Evolutionary conservation across 2,329 filamentous ascomycete genomes (phyloP).

Genomic region (Fusarium sp.): DNA sequence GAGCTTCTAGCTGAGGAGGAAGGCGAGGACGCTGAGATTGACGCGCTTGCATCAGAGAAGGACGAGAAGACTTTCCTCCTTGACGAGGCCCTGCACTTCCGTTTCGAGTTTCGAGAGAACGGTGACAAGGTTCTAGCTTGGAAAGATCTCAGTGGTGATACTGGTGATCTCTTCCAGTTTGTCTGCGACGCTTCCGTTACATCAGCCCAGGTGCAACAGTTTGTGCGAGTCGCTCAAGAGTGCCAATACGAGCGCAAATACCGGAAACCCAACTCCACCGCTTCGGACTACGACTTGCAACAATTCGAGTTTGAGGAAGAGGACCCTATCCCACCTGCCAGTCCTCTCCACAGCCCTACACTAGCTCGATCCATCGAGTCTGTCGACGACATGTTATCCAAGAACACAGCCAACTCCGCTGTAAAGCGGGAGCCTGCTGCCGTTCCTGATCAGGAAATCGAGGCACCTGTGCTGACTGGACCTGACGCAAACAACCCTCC

Average conservation of each 20-base stretch:
- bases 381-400: slow-evolving; percentile 69
- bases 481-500: slow-evolving; percentile 65
- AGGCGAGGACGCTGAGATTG: slow-evolving; percentile 82
- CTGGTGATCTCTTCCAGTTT: slow-evolving; percentile 97
- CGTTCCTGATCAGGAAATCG: slow-evolving; percentile 52
- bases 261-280: slow-evolving; percentile 82
- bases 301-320: slow-evolving; percentile 84
- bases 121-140: slow-evolving; percentile 92
- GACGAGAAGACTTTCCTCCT: slow-evolving; percentile 98
- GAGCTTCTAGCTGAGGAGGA: slow-evolving; percentile 92
- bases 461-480: slow-evolving; percentile 45
- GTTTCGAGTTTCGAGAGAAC: slow-evolving; percentile 83
- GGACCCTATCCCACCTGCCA: slow-evolving; percentile 75
- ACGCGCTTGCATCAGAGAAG: slow-evolving; percentile 82
- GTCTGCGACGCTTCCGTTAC: slow-evolving; percentile 86
- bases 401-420: slow-evolving; percentile 63
- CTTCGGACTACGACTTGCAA: slow-evolving; percentile 83
- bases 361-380: slow-evolving; percentile 70
- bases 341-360: slow-evolving; percentile 72
- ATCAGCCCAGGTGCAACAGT: slow-evolving; percentile 80
- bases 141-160: slow-evolving; percentile 94
- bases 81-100: slow-evolving; percentile 91
- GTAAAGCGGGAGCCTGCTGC: slow-evolving; percentile 60
- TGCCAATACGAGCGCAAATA: slow-evolving; percentile 99
- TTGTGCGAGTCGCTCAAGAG: slow-evolving; percentile 86